Base-by-base conservation (phyloP, 2,329 filamentous ascomycete genomes). In the Claviceps pusilla region DNA sequence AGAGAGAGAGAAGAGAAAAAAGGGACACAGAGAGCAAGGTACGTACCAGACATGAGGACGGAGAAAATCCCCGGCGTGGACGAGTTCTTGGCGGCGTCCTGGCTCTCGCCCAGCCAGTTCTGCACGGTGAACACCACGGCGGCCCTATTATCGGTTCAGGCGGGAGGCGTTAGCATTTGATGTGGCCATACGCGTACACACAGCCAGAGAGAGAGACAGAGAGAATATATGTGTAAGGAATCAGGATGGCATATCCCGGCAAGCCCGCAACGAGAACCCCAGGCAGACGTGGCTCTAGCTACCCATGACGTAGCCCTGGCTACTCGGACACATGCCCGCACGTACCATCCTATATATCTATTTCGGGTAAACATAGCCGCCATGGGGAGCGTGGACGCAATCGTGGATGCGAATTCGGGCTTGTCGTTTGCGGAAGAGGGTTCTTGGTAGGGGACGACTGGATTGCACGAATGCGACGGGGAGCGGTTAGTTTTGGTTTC, bases 341-440 rank as follows among this genome's bases (percentile, higher is more conserved):
- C 73, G 57, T 69, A 81, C 79, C 81, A 84, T 65, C 81, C 81
- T 55, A 84, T 72, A 64, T 80, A 93, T 78, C 87, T 86, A 73
- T 95, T 95, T 61, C 89, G 80, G 62, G 86, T 93, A 68, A 95
- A 93, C 78, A 95, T 94, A 59, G 90, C 90, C 56, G 88, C 89
- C 91, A 96, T 96, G 56, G 91, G 91, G 65, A 97, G 76, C 41
- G 90, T 94, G 65, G 84, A 91, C 33, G 78, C 74, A 54, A 84
- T 65, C 33, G 76, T 88, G 70, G 86, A 84, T 53, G 80, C 76
- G 69, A 95, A 79, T 65, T 95, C 89, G 59, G 78, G 73, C 58
- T 74, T 63, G 24, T 80, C 77, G 64, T 77, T 78, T 63, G 83
- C 82, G 62, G 80, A 74, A 50, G 77, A 74, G 47, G 89, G 88